Conservation (phyloP, 148 eudicot species). For the Polygonum aviculare region DNA sequence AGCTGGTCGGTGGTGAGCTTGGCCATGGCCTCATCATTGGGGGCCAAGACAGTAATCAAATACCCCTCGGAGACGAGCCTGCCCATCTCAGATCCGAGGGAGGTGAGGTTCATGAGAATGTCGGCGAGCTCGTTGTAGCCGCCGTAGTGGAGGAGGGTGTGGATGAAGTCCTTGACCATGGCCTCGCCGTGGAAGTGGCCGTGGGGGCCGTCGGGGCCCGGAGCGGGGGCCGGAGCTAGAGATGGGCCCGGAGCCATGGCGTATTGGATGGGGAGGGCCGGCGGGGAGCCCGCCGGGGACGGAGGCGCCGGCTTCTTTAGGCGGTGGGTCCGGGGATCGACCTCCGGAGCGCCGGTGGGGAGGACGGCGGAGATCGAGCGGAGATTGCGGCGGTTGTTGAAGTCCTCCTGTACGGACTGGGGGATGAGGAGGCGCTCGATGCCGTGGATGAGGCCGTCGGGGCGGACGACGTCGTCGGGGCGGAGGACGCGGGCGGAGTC, state of each 20-base stretch:
- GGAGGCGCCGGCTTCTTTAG: constrained; percentile 25
- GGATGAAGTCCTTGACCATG: constrained; percentile 38
- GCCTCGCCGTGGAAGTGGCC: constrained; percentile 46
- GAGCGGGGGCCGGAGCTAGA: constrained; percentile 28
- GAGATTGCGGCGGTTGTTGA: constrained; percentile 41
- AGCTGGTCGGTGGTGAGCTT: constrained; percentile 52
- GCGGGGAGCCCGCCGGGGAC: constrained; percentile 32
- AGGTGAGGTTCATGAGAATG: constrained; percentile 43
- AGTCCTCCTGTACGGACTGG: constrained; percentile 33
- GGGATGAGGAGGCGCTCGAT: constrained; percentile 35
- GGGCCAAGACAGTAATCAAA: constrained; percentile 46
- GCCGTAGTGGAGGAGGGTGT: constrained; percentile 35
- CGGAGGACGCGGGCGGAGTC: constrained; percentile 24
- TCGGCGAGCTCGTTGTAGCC: constrained; percentile 58
- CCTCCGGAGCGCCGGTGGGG: constrained; percentile 47
- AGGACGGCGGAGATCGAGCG: constrained; percentile 41
- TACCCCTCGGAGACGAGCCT: constrained; percentile 49
- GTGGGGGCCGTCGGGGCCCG: constrained; percentile 50
- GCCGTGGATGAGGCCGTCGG: constrained; percentile 46
- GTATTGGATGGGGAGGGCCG: constrained; percentile 29
- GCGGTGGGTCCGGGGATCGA: constrained; percentile 41
- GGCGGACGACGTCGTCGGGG: constrained; percentile 26
- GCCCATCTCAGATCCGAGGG: constrained; percentile 54
- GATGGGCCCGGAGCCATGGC: constrained; percentile 53
- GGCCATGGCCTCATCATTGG: constrained; percentile 62